These are phyloP conservation scores for Clathrus columnatus DNA, from an alignment of 768 basidiomycete species.

Conservation along the genomic window DNA sequence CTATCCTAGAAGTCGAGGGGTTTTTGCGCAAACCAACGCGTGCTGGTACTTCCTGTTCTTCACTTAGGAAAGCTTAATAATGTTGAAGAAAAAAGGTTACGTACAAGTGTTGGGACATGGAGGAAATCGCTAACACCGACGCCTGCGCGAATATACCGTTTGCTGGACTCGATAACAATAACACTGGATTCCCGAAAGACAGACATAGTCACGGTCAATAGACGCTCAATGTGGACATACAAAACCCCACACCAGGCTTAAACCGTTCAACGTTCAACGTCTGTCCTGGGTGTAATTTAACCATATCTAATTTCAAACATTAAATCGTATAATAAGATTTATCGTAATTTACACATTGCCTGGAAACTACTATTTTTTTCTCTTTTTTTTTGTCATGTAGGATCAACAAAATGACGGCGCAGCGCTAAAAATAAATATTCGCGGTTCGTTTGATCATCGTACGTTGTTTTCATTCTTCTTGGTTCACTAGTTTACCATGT, in stretches of 20 bases:
- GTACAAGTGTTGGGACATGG: conserved; percentile 63
- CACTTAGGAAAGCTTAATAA: conserved; percentile 1
- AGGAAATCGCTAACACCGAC: conserved; percentile 76
- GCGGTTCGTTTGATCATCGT: background rate
- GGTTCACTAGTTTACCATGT: background rate
- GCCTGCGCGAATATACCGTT: conserved; percentile 64
- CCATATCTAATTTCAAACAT: too few species aligned
- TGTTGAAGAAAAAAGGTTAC: conserved; percentile 23
- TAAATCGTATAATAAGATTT: too few species aligned
- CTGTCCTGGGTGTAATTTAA: too few species aligned
- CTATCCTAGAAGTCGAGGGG: conserved; percentile 10
- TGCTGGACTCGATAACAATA: conserved; percentile 71
- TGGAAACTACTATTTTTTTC: too few species aligned
- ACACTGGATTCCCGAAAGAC: conserved; percentile 76
- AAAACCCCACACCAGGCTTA: too few species aligned
- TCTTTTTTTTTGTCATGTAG: too few species aligned
- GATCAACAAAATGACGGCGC: too few species aligned
- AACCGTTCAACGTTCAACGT: too few species aligned
- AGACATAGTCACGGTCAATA: conserved; percentile 25
- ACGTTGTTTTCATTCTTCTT: background rate
- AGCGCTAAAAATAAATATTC: background rate
- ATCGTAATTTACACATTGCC: too few species aligned
- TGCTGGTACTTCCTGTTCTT: conserved; percentile 61
- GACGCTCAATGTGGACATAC: background rate
- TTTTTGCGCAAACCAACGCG: conserved; percentile 63